Conservation (phyloP, 805 yeast species). For the Starmerella sp. region DNA sequence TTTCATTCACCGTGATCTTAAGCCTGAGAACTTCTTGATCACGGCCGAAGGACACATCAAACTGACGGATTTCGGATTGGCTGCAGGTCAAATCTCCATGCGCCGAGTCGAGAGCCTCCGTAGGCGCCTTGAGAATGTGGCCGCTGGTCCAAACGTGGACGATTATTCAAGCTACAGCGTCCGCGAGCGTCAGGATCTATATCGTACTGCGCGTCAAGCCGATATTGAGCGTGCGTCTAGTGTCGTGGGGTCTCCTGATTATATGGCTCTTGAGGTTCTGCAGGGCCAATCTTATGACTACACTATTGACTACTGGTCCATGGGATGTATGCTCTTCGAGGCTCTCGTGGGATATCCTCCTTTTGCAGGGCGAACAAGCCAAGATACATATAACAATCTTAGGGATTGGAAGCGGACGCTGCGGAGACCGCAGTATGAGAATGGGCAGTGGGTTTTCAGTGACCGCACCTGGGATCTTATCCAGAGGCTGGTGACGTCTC, state of each 20-base stretch:
- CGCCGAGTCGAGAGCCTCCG: constrained; percentile 92
- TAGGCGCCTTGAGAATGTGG: constrained; percentile 35
- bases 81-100: constrained; percentile 88
- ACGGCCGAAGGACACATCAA: constrained; percentile 87
- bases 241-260: constrained; percentile 96
- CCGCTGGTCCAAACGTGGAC: constrained; percentile 25
- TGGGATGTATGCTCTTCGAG: constrained; percentile 95
- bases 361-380: constrained; percentile 83
- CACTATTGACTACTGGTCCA: constrained; percentile 97
- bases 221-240: constrained; percentile 87
- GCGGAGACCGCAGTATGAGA: constrained; percentile 81
- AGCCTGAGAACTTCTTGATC: constrained; percentile 86
- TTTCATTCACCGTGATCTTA: constrained; percentile 91
- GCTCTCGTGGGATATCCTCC: constrained; percentile 96
- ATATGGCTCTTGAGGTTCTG: constrained; percentile 95
- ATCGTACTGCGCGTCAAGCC: constrained; percentile 55
- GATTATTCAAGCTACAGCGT: constrained; percentile 50
- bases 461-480: constrained; percentile 94
- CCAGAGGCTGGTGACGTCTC: constrained; percentile 67
- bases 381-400: constrained; percentile 87
- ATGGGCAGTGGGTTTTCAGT: constrained; percentile 83
- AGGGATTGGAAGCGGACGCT: constrained; percentile 86
- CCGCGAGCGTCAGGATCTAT: constrained; percentile 76
- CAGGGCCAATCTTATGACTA: constrained; percentile 90
- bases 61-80: constrained; percentile 91